Base-by-base conservation (phyloP, 1,139 yeast species). In the Scheffersomyces stambukii region DNA sequence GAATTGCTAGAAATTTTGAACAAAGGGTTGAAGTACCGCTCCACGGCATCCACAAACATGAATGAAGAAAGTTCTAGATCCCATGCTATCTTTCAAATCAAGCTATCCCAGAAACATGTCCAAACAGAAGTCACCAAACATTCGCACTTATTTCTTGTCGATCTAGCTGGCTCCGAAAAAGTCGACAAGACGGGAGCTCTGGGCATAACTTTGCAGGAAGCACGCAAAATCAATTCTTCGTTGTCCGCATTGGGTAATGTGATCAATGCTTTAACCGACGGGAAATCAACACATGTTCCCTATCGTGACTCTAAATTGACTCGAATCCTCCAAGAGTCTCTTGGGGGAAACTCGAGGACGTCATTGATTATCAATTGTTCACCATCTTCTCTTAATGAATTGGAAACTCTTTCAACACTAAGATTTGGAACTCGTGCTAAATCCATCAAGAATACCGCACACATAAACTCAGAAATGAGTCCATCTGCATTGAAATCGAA, bases 151-250 rank as follows among this genome's bases (percentile, higher is more conserved):
- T 83, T 80, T 45, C 57, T 88, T 29, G 93, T 86, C 8, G 96
- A 88, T 57, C 64, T 88, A 39, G 96, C 95, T 0, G 95, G 96
- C 3, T 79, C 91, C 23, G 96, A 88, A 54, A 84, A 83, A 50
- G 78, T 84, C n/a, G 79, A 78, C 32, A 83, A 80, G 43, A 78
- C 94, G 0, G 91, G 93, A 3, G 93, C 88, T 1, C 57, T 75
- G 2, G 93, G 91, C 1, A 79, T 77, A 39, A 70, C 81, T 1
- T 59, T 84, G 11, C 89, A 86, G 48, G 96, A 88, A 43, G 89
- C 95, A 0, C 82, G 82, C 46, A 84, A 81, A 42, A 83, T 86
- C 45, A 88, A 86, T 55, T 72, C 78, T 28, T 83, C 94, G 1
- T 65, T 88, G 26, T 76, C 88, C 4, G 71, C 89, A 0, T 63